Base-by-base conservation (phyloP, 371 early-diverging fungal species). In the Mortierella sp. region DNA sequence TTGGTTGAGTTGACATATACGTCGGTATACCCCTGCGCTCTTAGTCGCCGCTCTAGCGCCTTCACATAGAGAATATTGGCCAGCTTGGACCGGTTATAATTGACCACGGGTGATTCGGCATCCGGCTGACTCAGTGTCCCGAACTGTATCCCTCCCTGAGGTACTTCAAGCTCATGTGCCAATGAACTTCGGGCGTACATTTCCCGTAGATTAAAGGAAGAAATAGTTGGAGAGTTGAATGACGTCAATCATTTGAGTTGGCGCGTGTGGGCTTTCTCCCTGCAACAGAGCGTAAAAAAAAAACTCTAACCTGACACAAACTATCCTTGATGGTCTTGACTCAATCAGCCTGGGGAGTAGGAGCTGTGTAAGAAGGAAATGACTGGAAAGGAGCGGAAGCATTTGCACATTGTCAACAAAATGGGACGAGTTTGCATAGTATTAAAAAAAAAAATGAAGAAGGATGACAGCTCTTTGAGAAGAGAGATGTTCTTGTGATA, bases 21-120 rank as follows among this genome's bases (percentile, higher is more conserved):
- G 48, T 81, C 53, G 59, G 85, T 72, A 28, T 71, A 81, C 45
- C 67, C 68, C 29, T 52, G 59, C 0, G 64, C 81, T 16, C 64
- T 57, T 1, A 89, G 72, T 61, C 69, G 85, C 62, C 84, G 82
- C 1, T 83, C 79, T 46, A 94, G 79, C 11, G 84, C 84, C 11
- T 76, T 83, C 14, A 89, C 72, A 73, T 89, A 92, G 25, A 91
- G 81, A 28, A 92, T 74, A 75, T 93, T 93, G 68, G 90, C 89
- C 50, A 93, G 84, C 79, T 93, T 93, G 15, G 87, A 83, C 15
- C 83, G 81, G 18, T 82, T 85, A 66, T 93, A 93, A 71, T 82
- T 82, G n/a, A 64, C 58, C 19, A 67, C 44, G 1, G 67, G 51
- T 25, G 70, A 50, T 65, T 89, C 87, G 23, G 28, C 44, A 14